These are phyloP conservation scores for Coemansia sp. DNA, from an alignment of 192 early-diverging fungal genomes.

Conservation along the genomic window DNA sequence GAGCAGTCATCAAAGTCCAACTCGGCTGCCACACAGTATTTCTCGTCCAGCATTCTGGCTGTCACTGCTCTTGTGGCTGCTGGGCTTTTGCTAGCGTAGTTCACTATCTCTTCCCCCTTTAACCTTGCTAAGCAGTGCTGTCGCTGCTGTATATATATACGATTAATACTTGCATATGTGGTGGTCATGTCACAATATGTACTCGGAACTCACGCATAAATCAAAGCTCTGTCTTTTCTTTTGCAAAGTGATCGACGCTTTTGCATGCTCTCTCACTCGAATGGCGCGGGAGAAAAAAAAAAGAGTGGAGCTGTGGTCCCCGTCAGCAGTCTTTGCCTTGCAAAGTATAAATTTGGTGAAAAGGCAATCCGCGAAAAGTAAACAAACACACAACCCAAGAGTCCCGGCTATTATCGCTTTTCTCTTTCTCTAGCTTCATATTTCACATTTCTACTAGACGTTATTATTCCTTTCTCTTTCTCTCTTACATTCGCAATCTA, in stretches of 20 bases:
- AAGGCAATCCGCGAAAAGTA: not conserved
- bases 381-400: not conserved
- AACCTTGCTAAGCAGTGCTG: not conserved
- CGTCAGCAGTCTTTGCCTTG: not conserved
- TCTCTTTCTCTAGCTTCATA: not conserved
- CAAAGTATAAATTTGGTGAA: not conserved
- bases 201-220: not conserved
- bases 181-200: not conserved
- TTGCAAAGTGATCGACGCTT: not conserved
- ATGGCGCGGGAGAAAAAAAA: not conserved
- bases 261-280: slow-evolving; percentile 1
- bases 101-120: not conserved
- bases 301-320: not conserved
- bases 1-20: slow-evolving; percentile 7
- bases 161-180: not conserved
- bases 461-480: not conserved
- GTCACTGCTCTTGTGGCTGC: slow-evolving; percentile 2
- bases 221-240: not conserved
- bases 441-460: slow-evolving; percentile 6
- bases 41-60: not conserved
- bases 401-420: not conserved
- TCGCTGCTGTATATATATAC: slow-evolving; percentile 1
- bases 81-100: slow-evolving; percentile 8
- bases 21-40: not conserved
- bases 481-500: slow-evolving; percentile 5